Percentiles rank a stretch among this genome's conserved stretches.
Conservation (phyloP, 1,139 yeast genomes). For the Pichia sp. region DNA sequence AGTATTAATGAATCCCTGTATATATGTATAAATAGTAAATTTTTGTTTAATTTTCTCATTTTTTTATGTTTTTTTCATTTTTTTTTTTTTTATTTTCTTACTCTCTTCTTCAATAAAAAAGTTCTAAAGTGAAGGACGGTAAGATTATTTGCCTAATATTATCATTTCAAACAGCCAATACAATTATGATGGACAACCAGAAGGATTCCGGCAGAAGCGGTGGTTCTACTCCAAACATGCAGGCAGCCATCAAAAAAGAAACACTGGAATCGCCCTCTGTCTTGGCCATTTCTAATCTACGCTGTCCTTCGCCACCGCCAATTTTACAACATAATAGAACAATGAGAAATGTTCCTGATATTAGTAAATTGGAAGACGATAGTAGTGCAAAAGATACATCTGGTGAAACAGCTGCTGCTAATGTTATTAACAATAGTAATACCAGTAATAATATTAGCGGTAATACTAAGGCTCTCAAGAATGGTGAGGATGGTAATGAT, state of each 20-base stretch:
- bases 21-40: no score
- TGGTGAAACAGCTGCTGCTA: not conserved
- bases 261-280: conserved; percentile 29
- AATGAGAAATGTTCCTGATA: conserved; percentile 1
- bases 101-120: no score
- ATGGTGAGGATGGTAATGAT: not conserved
- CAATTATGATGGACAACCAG: not conserved
- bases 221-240: not conserved
- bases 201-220: not conserved
- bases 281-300: conserved; percentile 48
- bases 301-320: conserved; percentile 69
- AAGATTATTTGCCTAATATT: not conserved
- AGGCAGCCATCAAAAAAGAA: conserved; percentile 7
- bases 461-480: not conserved
- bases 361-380: not conserved
- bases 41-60: not conserved
- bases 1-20: no score
- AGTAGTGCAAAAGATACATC: not conserved
- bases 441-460: not conserved
- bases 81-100: not conserved
- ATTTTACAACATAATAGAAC: conserved; percentile 38
- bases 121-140: no score
- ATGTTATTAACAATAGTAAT: not conserved
- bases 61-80: not conserved
- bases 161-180: not conserved